Conservation (phyloP, 75 land plant species). For the Adiantum capillusveneris region DNA sequence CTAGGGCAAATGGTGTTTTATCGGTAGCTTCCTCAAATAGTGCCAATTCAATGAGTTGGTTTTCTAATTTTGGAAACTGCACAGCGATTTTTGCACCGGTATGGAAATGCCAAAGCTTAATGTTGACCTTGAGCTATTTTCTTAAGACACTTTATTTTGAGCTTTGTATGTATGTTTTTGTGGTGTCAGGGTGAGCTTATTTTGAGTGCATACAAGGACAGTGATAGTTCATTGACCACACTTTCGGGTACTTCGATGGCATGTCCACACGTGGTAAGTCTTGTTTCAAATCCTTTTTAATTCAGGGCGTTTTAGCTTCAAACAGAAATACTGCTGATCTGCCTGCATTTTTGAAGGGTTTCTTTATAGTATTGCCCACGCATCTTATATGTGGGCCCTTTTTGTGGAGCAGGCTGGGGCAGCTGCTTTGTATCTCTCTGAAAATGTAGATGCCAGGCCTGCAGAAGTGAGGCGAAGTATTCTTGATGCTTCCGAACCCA, state of each 20-base stretch:
- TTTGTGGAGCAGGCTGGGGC: slow-evolving; percentile 15
- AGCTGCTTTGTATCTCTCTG: slow-evolving; percentile 18
- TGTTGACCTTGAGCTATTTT: too few species aligned
- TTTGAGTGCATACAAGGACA: slow-evolving; percentile 21
- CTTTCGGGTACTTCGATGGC: slow-evolving; percentile 32
- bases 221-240: slow-evolving; percentile 15
- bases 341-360: too few species aligned
- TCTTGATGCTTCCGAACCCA: slow-evolving; percentile 22
- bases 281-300: background rate
- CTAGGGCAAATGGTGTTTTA: slow-evolving; percentile 13
- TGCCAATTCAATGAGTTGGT: slow-evolving; percentile 18
- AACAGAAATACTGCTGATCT: too few species aligned
- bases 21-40: slow-evolving; percentile 14
- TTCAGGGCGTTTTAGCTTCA: background rate
- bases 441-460: slow-evolving; percentile 21
- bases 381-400: too few species aligned
- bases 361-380: too few species aligned
- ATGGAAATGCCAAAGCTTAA: too few species aligned
- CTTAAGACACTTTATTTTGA: background rate
- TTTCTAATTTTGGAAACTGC: slow-evolving; percentile 26
- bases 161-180: too few species aligned
- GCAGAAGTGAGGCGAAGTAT: slow-evolving; percentile 17
- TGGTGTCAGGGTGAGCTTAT: slow-evolving; percentile 27
- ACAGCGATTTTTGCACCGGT: slow-evolving; percentile 25
- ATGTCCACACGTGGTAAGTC: slow-evolving; percentile 30